Evolutionary conservation across 306 rosid species (phyloP), one percentile per base, ranked within the genome.

Genomic region (Leucaena leucocephala): DNA sequence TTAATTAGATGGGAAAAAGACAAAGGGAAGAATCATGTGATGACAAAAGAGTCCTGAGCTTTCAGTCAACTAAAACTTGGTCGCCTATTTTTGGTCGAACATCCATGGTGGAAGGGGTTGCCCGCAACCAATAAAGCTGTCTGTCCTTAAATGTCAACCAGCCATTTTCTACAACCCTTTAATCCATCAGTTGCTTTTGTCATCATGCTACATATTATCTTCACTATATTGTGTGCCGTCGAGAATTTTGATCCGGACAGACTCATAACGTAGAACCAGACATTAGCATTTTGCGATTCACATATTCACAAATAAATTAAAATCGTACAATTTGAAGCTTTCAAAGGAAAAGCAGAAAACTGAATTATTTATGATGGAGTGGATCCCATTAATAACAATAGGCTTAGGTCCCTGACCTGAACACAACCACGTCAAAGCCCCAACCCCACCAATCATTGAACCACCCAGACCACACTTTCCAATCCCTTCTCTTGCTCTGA

Each of bases 401-500:
- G 49, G 62, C 66, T 74, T 19, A 74, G 68, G 77, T 45, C 80
- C 80, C 87, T 39, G 68, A 71, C 88, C 87, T 84, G 83, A 82
- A 64, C 61, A n/a, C 78, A 83, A 58, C 48, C 74, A 36, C 67
- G 42, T 33, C 57, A 36, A 19, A 71, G 80, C 50, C 54, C 61
- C 75, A 81, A 76, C 77, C 81, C 76, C 83, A 74, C 88, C 83
- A 81, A 86, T 80, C 90, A 82, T 85, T 91, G 86, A 27, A 27
- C 27, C 27, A 27, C 27, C 27, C 27, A 27, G 27, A 0, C 27
- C 27, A 27, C 27, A 27, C 27, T 27, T 27, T 27, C 27, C 27
- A 27, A 27, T 27, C 27, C 27, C 27, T 27, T 27, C 27, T 27
- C 27, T 27, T 27, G 27, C 27, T 27, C 27, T 27, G 27, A 27